These are phyloP conservation scores for Xerocomellus amylosporus DNA, from an alignment of 768 basidiomycete species.

Conservation along the genomic window DNA sequence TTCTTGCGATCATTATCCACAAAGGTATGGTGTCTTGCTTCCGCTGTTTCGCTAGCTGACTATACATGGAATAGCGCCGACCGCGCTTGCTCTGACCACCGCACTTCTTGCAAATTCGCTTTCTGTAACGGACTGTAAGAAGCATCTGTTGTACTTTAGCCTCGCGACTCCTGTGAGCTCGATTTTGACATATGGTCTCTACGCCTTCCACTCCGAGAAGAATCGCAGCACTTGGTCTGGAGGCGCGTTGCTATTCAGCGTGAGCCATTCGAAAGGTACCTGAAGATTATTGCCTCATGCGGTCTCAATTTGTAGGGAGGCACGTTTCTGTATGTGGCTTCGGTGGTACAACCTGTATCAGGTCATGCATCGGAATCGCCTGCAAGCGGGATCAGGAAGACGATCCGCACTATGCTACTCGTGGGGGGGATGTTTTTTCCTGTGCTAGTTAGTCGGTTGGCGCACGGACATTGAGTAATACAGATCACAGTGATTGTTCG, in stretches of 20 bases:
- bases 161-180: constrained; percentile 84
- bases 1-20: constrained; percentile 87
- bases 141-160: constrained; percentile 74
- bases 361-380: constrained; percentile 37
- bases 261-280: constrained; percentile 36
- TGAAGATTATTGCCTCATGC: constrained; percentile 1
- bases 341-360: constrained; percentile 78
- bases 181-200: constrained; percentile 66
- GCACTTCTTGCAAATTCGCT: constrained; percentile 79
- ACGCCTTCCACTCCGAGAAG: constrained; percentile 46
- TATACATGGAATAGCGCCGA: constrained; percentile 61
- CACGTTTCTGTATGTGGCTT: constrained; percentile 92
- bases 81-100: constrained; percentile 84
- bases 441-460: constrained; percentile 51
- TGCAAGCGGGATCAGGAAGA: constrained; percentile 43
- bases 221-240: constrained; percentile 59
- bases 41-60: constrained; percentile 6
- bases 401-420: constrained; percentile 50
- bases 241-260: constrained; percentile 78
- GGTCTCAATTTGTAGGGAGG: constrained; percentile 58
- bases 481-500: not conserved
- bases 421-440: constrained; percentile 72
- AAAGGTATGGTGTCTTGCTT: constrained; percentile 55
- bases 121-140: constrained; percentile 63
- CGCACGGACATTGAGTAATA: constrained; percentile 47